Evolutionary conservation across 495 filamentous ascomycete genomes (phyloP).

Genomic region (Rusavskia elegans): DNA sequence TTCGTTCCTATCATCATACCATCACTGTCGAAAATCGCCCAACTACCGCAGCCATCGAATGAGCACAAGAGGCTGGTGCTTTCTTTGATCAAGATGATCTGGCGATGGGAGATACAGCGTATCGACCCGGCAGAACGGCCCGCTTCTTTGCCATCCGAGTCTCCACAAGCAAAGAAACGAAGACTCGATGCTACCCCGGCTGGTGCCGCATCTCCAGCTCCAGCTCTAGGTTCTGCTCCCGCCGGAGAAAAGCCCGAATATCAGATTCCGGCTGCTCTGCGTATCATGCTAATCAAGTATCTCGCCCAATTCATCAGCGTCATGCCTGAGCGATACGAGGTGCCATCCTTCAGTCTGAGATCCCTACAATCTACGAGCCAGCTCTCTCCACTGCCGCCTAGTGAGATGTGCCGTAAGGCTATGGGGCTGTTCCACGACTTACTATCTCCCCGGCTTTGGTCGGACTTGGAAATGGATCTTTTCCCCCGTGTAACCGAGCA

Average conservation of each 20-base stretch:
- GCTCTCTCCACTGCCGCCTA: conserved; percentile 33
- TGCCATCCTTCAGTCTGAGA: conserved; percentile 50
- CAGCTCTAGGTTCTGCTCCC: conserved; percentile 29
- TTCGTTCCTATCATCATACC: conserved; percentile 79
- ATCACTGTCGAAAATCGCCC: conserved; percentile 74
- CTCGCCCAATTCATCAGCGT: conserved; percentile 85
- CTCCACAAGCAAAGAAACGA: conserved; percentile 59
- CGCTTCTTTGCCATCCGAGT: conserved; percentile 39
- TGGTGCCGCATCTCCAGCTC: conserved; percentile 22
- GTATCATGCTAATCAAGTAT: conserved; percentile 75
- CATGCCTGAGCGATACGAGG: conserved; percentile 66
- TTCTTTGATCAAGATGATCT: conserved; percentile 76
- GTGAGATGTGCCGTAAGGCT: conserved; percentile 74
- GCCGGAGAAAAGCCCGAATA: conserved; percentile 46
- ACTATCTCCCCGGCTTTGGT: conserved; percentile 79
- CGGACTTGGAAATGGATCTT: conserved; percentile 77
- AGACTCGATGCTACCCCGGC: conserved; percentile 44
- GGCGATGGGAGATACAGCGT: conserved; percentile 80
- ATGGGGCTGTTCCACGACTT: conserved; percentile 71
- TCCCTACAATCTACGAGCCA: conserved; percentile 30
- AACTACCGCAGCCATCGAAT: conserved; percentile 69
- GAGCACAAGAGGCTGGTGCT: conserved; percentile 87
- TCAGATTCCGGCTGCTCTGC: conserved; percentile 44
- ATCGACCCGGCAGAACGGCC: conserved; percentile 37
- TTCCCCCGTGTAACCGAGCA: conserved; percentile 80